Conservation (phyloP, 2,329 filamentous ascomycete genomes). For the Nemania abortiva region DNA sequence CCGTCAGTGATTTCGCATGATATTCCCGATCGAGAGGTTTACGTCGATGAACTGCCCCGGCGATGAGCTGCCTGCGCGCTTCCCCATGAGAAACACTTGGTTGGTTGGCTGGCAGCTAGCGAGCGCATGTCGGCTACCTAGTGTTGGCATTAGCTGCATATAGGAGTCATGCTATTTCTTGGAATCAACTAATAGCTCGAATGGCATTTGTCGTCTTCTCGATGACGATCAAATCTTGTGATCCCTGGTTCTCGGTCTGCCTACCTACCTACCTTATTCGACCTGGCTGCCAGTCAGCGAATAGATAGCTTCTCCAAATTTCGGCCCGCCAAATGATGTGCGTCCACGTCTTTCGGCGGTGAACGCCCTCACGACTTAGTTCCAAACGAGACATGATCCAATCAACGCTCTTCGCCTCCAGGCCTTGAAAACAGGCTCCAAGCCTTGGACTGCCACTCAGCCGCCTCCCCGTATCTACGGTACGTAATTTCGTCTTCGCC, state of each 20-base stretch:
- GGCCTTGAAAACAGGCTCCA: conserved; percentile 12
- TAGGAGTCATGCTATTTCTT: conserved; percentile 40
- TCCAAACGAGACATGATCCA: conserved; percentile 22
- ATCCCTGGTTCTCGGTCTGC: conserved; percentile 20
- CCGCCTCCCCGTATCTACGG: conserved; percentile 6
- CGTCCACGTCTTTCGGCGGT: conserved; percentile 34
- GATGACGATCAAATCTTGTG: conserved; percentile 38
- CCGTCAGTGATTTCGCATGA: conserved; percentile 27
- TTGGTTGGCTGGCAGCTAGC: conserved; percentile 9
- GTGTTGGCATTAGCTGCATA: conserved; percentile 30
- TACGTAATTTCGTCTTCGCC: conserved; percentile 9
- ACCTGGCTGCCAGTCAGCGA: conserved; percentile 24
- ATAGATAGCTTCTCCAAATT: conserved; percentile 23
- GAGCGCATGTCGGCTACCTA: conserved; percentile 21
- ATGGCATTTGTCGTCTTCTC: conserved; percentile 43
- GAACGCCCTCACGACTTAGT: conserved; percentile 13
- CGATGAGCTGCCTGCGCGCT: conserved; percentile 17
- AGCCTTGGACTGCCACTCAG: conserved; percentile 11
- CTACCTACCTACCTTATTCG: conserved; percentile 2
- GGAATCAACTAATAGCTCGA: conserved; percentile 25
- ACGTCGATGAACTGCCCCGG: conserved; percentile 14
- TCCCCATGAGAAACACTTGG: conserved; percentile 11
- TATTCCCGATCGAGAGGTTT: conserved; percentile 21
- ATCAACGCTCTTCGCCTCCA: conserved; percentile 9
- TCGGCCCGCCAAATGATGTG: conserved; percentile 36